Percentiles rank a stretch among this genome's conserved stretches.
Conservation (phyloP, 1,284 basidiomycete genomes). For the Malassezia brasiliensis region DNA sequence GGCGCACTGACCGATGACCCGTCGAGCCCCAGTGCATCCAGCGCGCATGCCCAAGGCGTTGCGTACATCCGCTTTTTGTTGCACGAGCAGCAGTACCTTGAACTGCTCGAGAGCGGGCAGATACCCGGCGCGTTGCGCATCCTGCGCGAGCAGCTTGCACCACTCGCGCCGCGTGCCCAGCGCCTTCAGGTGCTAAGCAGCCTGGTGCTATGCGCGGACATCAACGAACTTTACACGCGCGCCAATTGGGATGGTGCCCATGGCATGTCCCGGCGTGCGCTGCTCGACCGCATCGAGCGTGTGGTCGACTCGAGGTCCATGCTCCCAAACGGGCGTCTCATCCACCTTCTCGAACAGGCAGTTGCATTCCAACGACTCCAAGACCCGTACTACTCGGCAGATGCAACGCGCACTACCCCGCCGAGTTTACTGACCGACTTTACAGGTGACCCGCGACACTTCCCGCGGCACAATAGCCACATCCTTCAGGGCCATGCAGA, state of each 20-base stretch:
- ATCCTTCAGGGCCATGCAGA: conserved; percentile 76
- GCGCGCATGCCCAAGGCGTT: background rate
- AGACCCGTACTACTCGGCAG: conserved; percentile 29
- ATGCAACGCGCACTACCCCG: background rate
- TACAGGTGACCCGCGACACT: conserved; percentile 62
- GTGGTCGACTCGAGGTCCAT: conserved; percentile 80
- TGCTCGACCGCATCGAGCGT: conserved; percentile 73
- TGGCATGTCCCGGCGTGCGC: conserved; percentile 64
- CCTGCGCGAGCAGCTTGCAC: conserved; percentile 74
- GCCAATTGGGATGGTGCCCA: conserved; percentile 81
- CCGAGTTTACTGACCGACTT: conserved; percentile 69
- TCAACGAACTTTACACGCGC: conserved; percentile 68
- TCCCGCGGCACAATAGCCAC: conserved; percentile 62
- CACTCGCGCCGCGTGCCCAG: conserved; percentile 47
- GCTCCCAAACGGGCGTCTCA: conserved; percentile 80
- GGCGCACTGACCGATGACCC: background rate
- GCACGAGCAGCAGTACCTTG: conserved; percentile 88
- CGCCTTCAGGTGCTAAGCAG: conserved; percentile 36
- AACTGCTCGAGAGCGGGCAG: conserved; percentile 74
- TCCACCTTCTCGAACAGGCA: conserved; percentile 76
- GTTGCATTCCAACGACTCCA: conserved; percentile 58
- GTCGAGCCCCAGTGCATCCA: background rate
- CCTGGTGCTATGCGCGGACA: conserved; percentile 40
- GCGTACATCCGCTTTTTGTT: conserved; percentile 68
- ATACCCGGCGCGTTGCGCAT: conserved; percentile 74